Evolutionary conservation across 352 stramenopile species (phyloP).

Genomic region (Globisporangium takayamanum): DNA sequence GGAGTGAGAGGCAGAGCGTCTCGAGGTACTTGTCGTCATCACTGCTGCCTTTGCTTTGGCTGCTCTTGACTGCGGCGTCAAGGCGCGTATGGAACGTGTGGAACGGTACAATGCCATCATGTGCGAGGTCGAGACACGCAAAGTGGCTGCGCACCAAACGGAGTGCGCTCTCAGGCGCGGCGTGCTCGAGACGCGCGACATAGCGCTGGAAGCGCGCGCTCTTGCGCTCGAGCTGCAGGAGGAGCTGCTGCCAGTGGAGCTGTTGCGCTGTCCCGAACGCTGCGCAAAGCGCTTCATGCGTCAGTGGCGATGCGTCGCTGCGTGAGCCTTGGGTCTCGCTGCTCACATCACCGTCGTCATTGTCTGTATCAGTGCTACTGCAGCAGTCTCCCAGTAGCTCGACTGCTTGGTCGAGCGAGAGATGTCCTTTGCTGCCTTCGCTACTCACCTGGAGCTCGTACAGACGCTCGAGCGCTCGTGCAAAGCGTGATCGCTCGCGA

Average conservation of each 20-base stretch:
- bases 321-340: no score
- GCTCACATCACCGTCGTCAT: neutral
- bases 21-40: slow-evolving; percentile 20
- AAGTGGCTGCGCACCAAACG: slow-evolving; percentile 28
- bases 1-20: slow-evolving; percentile 19
- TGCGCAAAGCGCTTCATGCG: neutral
- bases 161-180: slow-evolving; percentile 16
- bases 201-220: slow-evolving; percentile 33
- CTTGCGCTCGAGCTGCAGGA: slow-evolving; percentile 33
- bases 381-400: neutral
- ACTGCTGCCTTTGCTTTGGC: neutral
- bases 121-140: slow-evolving; percentile 27
- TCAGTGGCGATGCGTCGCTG: slow-evolving; percentile 1
- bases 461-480: slow-evolving; percentile 15
- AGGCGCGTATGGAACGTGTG: slow-evolving; percentile 30
- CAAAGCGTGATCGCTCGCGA: neutral
- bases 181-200: slow-evolving; percentile 21
- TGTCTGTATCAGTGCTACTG: neutral
- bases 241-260: slow-evolving; percentile 59
- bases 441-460: slow-evolving; percentile 16
- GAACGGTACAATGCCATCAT: slow-evolving; percentile 38
- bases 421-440: slow-evolving; percentile 1
- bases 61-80: slow-evolving; percentile 5
- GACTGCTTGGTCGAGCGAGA: slow-evolving; percentile 7
- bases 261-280: slow-evolving; percentile 23